A percentile compares a stretch with the other conserved stretches of the same genome.
Evolutionary conservation across 2,329 filamentous ascomycete species (phyloP).

Genomic region (Colletotrichum simmondsii): DNA sequence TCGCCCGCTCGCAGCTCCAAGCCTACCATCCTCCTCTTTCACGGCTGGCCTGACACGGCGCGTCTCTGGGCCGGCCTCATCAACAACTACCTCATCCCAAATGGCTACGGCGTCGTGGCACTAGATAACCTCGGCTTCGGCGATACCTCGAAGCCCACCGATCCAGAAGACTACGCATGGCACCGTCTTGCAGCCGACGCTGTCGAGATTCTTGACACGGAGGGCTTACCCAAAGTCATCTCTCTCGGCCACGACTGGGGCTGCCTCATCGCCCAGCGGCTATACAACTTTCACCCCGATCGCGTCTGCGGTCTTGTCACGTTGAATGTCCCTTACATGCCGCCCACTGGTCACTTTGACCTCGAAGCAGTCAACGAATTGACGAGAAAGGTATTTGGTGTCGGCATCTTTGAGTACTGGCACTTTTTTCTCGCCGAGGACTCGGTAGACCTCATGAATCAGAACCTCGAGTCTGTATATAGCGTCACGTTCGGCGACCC

Average conservation of each 20-base stretch:
- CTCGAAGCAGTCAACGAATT: conserved; percentile 46
- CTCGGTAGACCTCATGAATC: conserved; percentile 48
- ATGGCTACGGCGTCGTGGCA: conserved; percentile 49
- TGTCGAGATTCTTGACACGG: conserved; percentile 51
- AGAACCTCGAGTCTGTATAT: conserved; percentile 51
- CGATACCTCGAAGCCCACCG: conserved; percentile 52
- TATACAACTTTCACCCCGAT: conserved; percentile 53
- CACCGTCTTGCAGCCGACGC: conserved; percentile 50
- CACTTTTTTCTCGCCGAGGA: conserved; percentile 54
- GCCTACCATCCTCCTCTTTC: conserved; percentile 52
- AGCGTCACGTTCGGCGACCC: conserved; percentile 45
- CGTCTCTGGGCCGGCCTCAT: conserved; percentile 55
- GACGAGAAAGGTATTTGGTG: conserved; percentile 48
- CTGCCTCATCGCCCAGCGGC: conserved; percentile 48
- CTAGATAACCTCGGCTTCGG: conserved; percentile 53
- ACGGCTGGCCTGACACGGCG: conserved; percentile 62
- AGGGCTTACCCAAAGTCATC: conserved; percentile 48
- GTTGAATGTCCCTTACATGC: conserved; percentile 53
- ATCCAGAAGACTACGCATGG: conserved; percentile 48
- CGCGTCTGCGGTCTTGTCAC: conserved; percentile 53
- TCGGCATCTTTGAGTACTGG: conserved; percentile 55
- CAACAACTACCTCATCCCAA: conserved; percentile 48
- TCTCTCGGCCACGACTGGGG: conserved; percentile 64
- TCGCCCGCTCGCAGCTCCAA: conserved; percentile 39
- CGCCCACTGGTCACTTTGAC: conserved; percentile 47